A percentile compares a stretch with the other conserved stretches of the same genome.
These are phyloP conservation scores for Dinochytrium kinnereticum DNA, from an alignment of 371 early-diverging fungal species.

Conservation along the genomic window DNA sequence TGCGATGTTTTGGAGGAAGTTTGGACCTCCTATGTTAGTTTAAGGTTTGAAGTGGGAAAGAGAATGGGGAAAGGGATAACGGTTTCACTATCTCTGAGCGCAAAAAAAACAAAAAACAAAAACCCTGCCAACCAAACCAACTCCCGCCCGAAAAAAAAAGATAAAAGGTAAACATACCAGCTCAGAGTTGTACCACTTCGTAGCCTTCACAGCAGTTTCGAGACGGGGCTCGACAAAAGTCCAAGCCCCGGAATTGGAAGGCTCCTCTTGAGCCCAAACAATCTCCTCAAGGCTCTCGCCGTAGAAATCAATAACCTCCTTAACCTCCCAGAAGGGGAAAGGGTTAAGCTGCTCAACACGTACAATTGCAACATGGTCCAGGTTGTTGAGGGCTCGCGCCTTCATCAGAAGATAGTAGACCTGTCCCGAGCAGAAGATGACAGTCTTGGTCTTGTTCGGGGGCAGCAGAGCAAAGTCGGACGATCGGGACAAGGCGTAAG, in stretches of 20 bases:
- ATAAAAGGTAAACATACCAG: constrained; percentile 17
- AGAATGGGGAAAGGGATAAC: constrained; percentile 13
- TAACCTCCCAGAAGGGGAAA: constrained; percentile 93
- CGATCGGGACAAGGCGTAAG: constrained; percentile 39
- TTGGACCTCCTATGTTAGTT: constrained; percentile 4
- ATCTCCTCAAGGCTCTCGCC: constrained; percentile 76
- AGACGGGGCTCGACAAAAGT: constrained; percentile 85
- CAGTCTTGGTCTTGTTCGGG: constrained; percentile 75
- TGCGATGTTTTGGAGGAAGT: neutral
- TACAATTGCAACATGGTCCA: constrained; percentile 86
- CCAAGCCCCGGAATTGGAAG: constrained; percentile 93
- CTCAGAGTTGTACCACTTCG: constrained; percentile 54
- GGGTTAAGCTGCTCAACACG: constrained; percentile 94
- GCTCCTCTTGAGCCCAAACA: constrained; percentile 96
- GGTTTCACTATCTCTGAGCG: constrained; percentile 5
- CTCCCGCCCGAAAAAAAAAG: neutral
- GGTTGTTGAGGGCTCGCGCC: constrained; percentile 86
- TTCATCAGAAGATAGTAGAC: constrained; percentile 91
- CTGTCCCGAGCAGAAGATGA: constrained; percentile 94
- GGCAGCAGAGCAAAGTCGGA: constrained; percentile 44
- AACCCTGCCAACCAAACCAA: neutral
- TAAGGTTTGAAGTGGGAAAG: neutral
- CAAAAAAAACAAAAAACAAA: constrained; percentile 14
- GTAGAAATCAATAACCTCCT: constrained; percentile 86
- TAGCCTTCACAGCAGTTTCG: constrained; percentile 75